Base-by-base conservation (phyloP, 331 rosid species). In the Ulmus americana region DNA sequence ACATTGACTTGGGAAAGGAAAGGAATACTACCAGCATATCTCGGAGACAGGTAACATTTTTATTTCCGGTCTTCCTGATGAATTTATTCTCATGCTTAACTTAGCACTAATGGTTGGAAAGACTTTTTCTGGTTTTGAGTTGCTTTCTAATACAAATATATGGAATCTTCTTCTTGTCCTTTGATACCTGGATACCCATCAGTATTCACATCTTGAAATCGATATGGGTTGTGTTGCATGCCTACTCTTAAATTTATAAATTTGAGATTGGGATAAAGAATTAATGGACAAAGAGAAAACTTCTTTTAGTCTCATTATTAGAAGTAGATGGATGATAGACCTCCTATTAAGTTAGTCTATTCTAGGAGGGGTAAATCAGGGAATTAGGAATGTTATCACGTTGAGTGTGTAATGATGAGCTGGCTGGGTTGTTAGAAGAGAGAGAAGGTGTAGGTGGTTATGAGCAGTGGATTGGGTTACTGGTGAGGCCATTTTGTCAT, bases 1-100 rank as follows among this genome's bases (percentile, higher is more conserved):
- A 90, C 76, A 83, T 90, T 73, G 88, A 90, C 84, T 78, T 90
- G 76, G 78, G 88, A 59, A 79, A 71, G 82, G 88, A 84, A 77
- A 90, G 85, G 61, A 64, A 44, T 10, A 86, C 88, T 63, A 83
- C 71, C 82, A 83, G 82, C 71, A 84, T 87, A 75, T 90, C 97
- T 57, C 82, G 97, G 68, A 84, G 83, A 69, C 97, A 90, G 82
- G 97, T 90, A 66, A 67, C 48, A 4, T 59, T 45, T 61, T 59
- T 8, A 44, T 58, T 52, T 44, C 13, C 42, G 9, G 35, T 28
- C 35, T 7, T 54, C 39, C 73, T n/a, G 41, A 45, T 73, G 9
- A 8, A 12, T 64, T 72, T 48, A 15, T 69, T 53, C 54, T 60
- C 75, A 8, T 61, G 44, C 54, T 69, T 77, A 38, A 57, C 44